Evolutionary conservation across 208 protist genomes (phyloP), one percentile per base, ranked within the genome.

Genomic region (Trypanosomatidae sp.): DNA sequence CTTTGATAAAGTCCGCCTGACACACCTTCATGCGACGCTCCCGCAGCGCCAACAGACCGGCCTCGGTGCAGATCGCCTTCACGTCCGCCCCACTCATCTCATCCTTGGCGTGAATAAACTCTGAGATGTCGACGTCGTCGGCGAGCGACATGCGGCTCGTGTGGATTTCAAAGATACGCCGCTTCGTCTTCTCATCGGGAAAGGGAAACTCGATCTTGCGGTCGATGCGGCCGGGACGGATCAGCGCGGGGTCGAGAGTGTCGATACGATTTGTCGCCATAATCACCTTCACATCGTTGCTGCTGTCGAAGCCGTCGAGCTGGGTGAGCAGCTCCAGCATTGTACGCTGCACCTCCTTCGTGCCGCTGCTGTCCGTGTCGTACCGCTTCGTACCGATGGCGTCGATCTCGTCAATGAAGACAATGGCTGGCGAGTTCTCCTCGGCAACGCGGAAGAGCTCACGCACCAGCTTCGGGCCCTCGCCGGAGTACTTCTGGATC

Each of bases 361-460:
- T 99, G 28, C 99, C 99, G 77, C 98, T 98, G 65, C 92, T 98
- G 44, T 97, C 97, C 19, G 98, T 93, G 74, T 99, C 98, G 88
- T 99, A 99, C 47, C 98, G 86, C 88, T 99, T 99, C 39, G 98
- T 99, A 52, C 99, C 99, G 65, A 99, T 98, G 15, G 99, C 99
- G 88, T 99, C 99, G 74, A 99, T 99, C 81, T 99, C 99, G 85
- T 99, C 99, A 82, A 99, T 99, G 91, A 99, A 99, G 55, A 99
- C 98, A 81, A 99, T 99, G 30, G 98, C 95, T 6, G 99, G 99
- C 13, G 98, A 92, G 76, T 97, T 93, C 78, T 99, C 98, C 81
- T 99, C 98, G 2, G 99, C 99, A 5, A 99, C 97, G 66, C 98
- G 91, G 88, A 99, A 99, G n/a, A 99, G 84, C 82, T 99, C 98